Base-by-base conservation (phyloP, 2,329 filamentous ascomycete species). In the Coleophoma cylindrospora region DNA sequence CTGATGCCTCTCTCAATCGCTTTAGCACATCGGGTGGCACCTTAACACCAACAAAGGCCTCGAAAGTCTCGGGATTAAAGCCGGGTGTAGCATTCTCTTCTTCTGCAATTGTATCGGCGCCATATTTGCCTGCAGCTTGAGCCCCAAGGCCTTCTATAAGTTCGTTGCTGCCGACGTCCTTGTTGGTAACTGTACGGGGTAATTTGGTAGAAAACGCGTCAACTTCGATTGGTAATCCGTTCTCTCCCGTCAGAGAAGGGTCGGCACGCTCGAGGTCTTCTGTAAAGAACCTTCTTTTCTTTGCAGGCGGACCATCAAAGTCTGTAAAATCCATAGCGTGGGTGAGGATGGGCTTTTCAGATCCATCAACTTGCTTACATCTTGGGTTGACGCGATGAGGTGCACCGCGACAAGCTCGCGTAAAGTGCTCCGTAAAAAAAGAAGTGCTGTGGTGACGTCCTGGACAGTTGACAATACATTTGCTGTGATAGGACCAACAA, bases 61-160 rank as follows among this genome's bases (percentile, higher is more conserved):
- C 76, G 49, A 87, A 84, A 0, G 71, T 74, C 33, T 72, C 72
- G 50, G 74, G 69, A 56, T 86, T 79, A 53, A 87, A 86, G 6
- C 50, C 55, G 15, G 52, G 54, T 19, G 47, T 49, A 22, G 45
- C 15, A 40, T 50, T 52, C 27, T 64, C 60, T 36, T 66, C 63
- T 14, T 65, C 58, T 32, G 6, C 12, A 11, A 9, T 13, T 41
- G 17, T 22, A 13, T 9, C 40, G 13, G 40, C 10, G 11, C 2
- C 7, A 9, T 17, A 13, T 3, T 46, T 37, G 12, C 43, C 47
- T 27, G 34, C 17, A 46, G 37, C 17, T 32, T 40, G 10, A 5
- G 43, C 40, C 14, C n/a, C 45, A 40, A 34, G 19, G 9, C 21
- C 43, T 33, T 40, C 34, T 15, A 43, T 13, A 6, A 36, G 27